phyloP scores from a whole-genome alignment of 768 basidiomycete genomes.

The Termitomyces sp. region DNA sequence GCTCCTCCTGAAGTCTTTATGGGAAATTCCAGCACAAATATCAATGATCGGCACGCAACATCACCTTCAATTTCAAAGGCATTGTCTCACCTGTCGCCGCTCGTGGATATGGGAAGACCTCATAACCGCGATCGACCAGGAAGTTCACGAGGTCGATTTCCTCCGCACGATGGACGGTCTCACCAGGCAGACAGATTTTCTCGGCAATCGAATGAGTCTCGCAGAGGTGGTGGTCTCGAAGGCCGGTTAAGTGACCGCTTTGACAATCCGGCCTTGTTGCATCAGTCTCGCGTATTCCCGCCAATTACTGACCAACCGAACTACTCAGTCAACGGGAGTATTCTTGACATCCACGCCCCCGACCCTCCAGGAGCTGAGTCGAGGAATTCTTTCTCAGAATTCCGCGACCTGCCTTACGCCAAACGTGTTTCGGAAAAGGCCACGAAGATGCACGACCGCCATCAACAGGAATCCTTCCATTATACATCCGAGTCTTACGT shows the following conservation, averaged over 20 bases:
- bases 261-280: slow-evolving; percentile 6
- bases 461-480: background rate
- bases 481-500: background rate
- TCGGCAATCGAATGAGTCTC: slow-evolving; percentile 7
- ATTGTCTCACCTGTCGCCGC: slow-evolving; percentile 19
- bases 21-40: background rate
- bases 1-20: slow-evolving; percentile 12
- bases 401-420: background rate
- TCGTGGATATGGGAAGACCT: slow-evolving; percentile 9
- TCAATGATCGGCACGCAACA: slow-evolving; percentile 14
- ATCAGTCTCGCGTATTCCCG: slow-evolving; percentile 13
- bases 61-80: slow-evolving; percentile 24
- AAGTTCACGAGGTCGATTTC: slow-evolving; percentile 7
- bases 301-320: slow-evolving; percentile 11
- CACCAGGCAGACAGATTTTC: slow-evolving; percentile 1
- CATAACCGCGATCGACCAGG: slow-evolving; percentile 8
- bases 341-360: background rate
- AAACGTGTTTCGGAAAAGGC: background rate
- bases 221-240: slow-evolving; percentile 13
- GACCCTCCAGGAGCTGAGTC: background rate
- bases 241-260: slow-evolving; percentile 17
- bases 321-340: background rate
- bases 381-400: background rate
- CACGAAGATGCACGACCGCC: background rate
- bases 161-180: background rate